Evolutionary conservation across 345 rosid genomes (phyloP).

Genomic region (Lepidium africanum): DNA sequence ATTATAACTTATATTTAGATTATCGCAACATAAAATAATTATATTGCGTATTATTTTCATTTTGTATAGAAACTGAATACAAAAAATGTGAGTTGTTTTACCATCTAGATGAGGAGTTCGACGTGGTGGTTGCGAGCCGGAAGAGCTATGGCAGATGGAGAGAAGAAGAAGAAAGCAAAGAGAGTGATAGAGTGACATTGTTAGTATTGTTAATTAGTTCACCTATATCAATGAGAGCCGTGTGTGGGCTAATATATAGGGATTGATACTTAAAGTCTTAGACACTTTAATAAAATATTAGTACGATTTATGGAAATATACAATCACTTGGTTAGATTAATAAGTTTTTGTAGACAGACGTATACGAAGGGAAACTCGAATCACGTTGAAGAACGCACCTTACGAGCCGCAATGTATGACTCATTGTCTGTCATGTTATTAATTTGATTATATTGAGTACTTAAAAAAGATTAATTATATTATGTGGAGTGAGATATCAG

Average conservation of each 20-base stretch:
- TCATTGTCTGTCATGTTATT: constrained; percentile 18
- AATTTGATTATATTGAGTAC: too few species aligned
- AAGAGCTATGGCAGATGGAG: constrained; percentile 19
- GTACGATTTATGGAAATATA: neutral
- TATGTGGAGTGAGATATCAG: too few species aligned
- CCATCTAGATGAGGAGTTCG: constrained; percentile 27
- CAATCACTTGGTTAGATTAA: neutral
- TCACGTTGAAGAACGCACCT: constrained; percentile 28
- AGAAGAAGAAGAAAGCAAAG: constrained; percentile 21
- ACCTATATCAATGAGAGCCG: neutral
- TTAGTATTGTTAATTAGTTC: neutral
- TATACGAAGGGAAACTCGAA: neutral
- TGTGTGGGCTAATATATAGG: constrained; percentile 16
- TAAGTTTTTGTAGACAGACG: neutral
- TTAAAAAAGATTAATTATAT: too few species aligned
- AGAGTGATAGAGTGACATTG: constrained; percentile 25
- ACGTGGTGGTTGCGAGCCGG: constrained; percentile 4
- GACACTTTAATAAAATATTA: neutral
- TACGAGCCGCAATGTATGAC: constrained; percentile 23
- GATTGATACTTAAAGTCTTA: constrained; percentile 1
- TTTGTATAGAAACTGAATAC: neutral
- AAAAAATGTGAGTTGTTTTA: neutral
- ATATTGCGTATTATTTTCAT: too few species aligned
- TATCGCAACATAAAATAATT: too few species aligned
- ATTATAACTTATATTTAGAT: neutral